phyloP scores from a whole-genome alignment of 768 basidiomycete genomes.

The Russula brevipes region DNA sequence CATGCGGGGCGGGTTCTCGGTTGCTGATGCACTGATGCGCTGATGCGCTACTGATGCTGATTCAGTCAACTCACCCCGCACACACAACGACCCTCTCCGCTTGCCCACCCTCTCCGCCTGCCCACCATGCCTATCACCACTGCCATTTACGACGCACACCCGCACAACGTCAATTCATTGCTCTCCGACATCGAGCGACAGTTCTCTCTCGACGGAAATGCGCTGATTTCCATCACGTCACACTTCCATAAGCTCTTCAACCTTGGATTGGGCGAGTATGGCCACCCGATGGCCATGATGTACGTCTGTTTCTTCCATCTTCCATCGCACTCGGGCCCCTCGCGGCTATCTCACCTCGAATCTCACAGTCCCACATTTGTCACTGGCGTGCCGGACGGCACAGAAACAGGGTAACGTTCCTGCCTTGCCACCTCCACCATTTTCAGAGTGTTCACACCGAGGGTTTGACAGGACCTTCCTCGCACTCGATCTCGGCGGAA shows the following conservation, averaged over 20 bases:
- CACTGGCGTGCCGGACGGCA: constrained; percentile 90
- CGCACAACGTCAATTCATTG: constrained; percentile 19
- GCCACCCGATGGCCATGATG: constrained; percentile 91
- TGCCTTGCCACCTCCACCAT: neutral
- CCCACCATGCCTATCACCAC: constrained; percentile 21
- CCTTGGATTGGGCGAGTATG: constrained; percentile 66
- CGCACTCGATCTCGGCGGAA: constrained; percentile 94
- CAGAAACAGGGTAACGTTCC: constrained; percentile 75
- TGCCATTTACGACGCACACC: constrained; percentile 10
- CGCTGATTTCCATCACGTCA: constrained; percentile 63
- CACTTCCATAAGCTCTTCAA: constrained; percentile 80
- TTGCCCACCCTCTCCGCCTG: neutral
- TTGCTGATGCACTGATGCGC: too few relatives aligned
- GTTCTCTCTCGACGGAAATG: constrained; percentile 60
- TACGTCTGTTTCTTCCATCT: constrained; percentile 32
- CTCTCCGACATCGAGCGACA: constrained; percentile 65
- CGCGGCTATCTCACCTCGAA: neutral
- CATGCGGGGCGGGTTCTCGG: too few relatives aligned
- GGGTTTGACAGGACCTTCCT: constrained; percentile 71
- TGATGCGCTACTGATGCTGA: too few relatives aligned
- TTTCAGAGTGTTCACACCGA: neutral
- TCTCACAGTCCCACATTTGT: constrained; percentile 80
- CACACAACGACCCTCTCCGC: too few relatives aligned
- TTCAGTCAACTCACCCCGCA: too few relatives aligned
- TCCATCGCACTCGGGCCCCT: neutral